Evolutionary conservation across 2,329 filamentous ascomycete species (phyloP).

Genomic region (Mycocentrospora acerina): DNA sequence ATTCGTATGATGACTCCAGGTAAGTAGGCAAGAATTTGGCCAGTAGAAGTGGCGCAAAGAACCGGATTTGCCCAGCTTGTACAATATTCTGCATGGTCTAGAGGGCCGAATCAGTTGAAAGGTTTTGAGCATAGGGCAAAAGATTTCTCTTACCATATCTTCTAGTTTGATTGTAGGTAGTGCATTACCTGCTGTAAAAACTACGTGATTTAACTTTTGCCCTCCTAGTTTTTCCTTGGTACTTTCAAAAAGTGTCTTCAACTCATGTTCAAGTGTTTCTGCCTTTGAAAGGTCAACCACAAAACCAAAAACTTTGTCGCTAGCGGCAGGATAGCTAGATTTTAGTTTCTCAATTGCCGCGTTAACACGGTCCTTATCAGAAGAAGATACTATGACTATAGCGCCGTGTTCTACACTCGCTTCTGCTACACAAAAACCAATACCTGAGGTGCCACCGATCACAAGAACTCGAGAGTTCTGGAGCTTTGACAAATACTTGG

Average conservation of each 20-base stretch:
- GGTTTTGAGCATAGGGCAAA: too few species aligned
- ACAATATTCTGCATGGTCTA: slow-evolving; percentile 45
- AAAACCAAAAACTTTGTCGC: slow-evolving; percentile 45
- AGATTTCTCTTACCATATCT: too few species aligned
- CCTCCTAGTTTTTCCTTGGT: slow-evolving; percentile 31
- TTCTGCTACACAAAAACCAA: slow-evolving; percentile 64
- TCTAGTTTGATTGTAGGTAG: slow-evolving; percentile 45
- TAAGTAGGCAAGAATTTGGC: slow-evolving; percentile 53
- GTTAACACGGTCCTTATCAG: slow-evolving; percentile 53
- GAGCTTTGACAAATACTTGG: slow-evolving; percentile 53
- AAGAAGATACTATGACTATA: slow-evolving; percentile 62
- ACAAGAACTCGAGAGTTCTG: slow-evolving; percentile 55
- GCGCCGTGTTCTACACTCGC: slow-evolving; percentile 58
- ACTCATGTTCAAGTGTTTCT: slow-evolving; percentile 50
- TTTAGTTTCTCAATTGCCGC: slow-evolving; percentile 50
- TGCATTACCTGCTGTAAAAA: slow-evolving; percentile 58
- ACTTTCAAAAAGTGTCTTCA: slow-evolving; percentile 49
- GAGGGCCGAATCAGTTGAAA: too few species aligned
- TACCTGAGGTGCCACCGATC: slow-evolving; percentile 64
- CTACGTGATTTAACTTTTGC: slow-evolving; percentile 55
- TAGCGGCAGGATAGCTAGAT: slow-evolving; percentile 45
- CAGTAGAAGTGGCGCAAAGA: slow-evolving; percentile 54
- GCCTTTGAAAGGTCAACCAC: slow-evolving; percentile 52
- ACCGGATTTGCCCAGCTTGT: slow-evolving; percentile 52
- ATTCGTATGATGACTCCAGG: slow-evolving; percentile 45